Base-by-base conservation (phyloP, 202 grass and related monocot genomes). In the Zizania palustris region DNA sequence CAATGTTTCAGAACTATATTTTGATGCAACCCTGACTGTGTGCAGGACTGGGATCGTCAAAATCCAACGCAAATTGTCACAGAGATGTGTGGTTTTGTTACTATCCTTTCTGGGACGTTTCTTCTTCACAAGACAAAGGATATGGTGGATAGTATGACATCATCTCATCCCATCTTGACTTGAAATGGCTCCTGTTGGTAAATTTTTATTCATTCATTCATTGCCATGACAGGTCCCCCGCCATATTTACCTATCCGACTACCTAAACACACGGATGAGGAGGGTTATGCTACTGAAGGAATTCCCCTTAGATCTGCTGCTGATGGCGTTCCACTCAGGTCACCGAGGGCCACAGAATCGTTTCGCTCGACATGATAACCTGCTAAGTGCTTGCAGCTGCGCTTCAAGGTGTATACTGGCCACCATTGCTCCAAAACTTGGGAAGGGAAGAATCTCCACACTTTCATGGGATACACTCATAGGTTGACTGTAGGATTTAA, bases 41-140 rank as follows among this genome's bases (percentile, higher is more conserved):
- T 90, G 58, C 73, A 98, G 96, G 96, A 98, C 58, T 98, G 96
- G 96, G 96, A 98, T 88, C 77, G 91, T 40, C 96, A 95, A 89
- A 87, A 87, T 80, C 96, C 89, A 3, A 98, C 91, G 0, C 96
- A 98, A 72, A 90, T 98, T 20, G 91, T 95, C 28, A 98, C 91
- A 0, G 91, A 95, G 63, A 92, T 98, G 89, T 95, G 96, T 83
- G 96, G 96, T 56, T 98, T 98, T 22, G 78, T 98, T 82, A 98
- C 96, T 4, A 98, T 98, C 78, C 96, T 98, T 83, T 92, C 96
- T 54, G 96, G 96, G 68, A 98, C 96, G 13, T 95, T 95, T 88
- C 96, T 98, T 87, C 96, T 98, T 85, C 96, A 98, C 85, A 98
- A 92, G 77, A 98, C 91, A 0, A 95, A 98, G 80, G 96, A 98